phyloP scores from a whole-genome alignment of 225 moss, liverwort and hornwort species.

The Lunularia cruciata region DNA sequence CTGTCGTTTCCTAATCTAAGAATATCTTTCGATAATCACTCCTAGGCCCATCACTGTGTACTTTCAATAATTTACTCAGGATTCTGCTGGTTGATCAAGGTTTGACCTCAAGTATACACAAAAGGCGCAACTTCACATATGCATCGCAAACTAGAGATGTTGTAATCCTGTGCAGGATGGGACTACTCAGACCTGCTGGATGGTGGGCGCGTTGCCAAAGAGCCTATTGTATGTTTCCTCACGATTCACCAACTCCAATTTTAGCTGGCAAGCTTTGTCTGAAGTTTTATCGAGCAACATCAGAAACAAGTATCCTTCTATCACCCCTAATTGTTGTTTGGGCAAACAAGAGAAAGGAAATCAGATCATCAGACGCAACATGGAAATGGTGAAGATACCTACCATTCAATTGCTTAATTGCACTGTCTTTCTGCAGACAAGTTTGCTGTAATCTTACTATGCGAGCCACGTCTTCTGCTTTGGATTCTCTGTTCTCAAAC shows the following conservation, averaged over 20 bases:
- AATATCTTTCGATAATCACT: too few relatives aligned
- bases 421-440: constrained; percentile 41
- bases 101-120: too few relatives aligned
- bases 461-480: constrained; percentile 40
- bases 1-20: too few relatives aligned
- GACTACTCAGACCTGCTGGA: constrained; percentile 41
- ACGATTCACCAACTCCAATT: constrained; percentile 45
- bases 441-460: constrained; percentile 38
- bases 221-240: constrained; percentile 49
- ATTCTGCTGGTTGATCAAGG: too few relatives aligned
- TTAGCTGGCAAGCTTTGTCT: constrained; percentile 43
- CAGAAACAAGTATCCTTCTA: not conserved
- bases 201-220: constrained; percentile 37
- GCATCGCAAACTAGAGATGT: too few relatives aligned
- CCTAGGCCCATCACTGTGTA: too few relatives aligned
- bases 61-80: too few relatives aligned
- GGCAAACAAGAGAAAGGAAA: not conserved
- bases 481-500: constrained; percentile 45
- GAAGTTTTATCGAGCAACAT: not conserved
- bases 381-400: not conserved
- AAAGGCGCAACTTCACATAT: too few relatives aligned
- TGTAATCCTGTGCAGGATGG: too few relatives aligned
- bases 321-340: too few relatives aligned
- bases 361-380: too few relatives aligned
- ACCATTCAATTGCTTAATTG: constrained; percentile 43